Conservation (phyloP, 169 alveolate species). For the Cryptosporidium ubiquitum region DNA sequence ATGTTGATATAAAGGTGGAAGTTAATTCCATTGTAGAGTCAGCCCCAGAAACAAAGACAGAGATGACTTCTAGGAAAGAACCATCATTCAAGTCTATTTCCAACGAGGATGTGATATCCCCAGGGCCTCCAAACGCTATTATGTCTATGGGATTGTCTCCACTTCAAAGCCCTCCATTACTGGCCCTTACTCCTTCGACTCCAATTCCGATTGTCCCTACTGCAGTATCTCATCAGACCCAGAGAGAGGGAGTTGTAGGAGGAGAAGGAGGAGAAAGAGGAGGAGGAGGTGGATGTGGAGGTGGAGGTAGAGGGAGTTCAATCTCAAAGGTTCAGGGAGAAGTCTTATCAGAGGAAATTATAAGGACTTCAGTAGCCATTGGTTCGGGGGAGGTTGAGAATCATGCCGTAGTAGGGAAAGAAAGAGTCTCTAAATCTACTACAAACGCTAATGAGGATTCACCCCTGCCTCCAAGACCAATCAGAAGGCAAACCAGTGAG, state of each 20-base stretch:
- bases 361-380: background rate
- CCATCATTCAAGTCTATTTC: background rate
- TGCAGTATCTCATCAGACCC: background rate
- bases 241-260: background rate
- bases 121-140: background rate
- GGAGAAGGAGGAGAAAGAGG: no score
- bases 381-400: background rate
- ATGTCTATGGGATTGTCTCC: constrained; percentile 44
- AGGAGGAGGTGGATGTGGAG: no score
- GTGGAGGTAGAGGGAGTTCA: background rate
- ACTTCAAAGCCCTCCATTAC: constrained; percentile 52
- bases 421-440: background rate
- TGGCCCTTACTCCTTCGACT: constrained; percentile 59
- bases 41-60: background rate
- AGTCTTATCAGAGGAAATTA: background rate
- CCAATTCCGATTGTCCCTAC: constrained; percentile 40
- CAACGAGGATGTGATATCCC: constrained; percentile 2
- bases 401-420: background rate
- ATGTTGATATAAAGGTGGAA: background rate
- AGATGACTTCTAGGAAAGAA: background rate
- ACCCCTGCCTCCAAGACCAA: constrained; percentile 70
- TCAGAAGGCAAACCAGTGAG: constrained; percentile 41
- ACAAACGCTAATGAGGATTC: constrained; percentile 41
- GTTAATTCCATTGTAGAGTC: background rate
- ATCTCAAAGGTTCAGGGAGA: background rate